Evolutionary conservation across 192 early-diverging fungal genomes (phyloP), one percentile per base, ranked within the genome.

Genomic region (Umbelopsis sp.): DNA sequence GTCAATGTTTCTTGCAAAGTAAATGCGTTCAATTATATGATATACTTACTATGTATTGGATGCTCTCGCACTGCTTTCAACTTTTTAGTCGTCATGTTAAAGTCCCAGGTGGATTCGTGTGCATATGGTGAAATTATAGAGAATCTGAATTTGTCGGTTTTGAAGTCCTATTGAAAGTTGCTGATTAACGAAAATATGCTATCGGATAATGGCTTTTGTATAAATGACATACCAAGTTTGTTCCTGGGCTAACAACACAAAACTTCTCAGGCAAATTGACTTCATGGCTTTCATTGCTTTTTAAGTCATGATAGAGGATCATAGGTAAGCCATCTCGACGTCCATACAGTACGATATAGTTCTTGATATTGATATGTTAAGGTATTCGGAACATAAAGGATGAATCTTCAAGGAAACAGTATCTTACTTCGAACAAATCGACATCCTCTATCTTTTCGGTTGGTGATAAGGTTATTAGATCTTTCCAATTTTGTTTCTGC

Each of bases 371-470:
- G 37, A 10, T 41, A 10, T 10, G 37, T 41, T 41, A 9, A 41
- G 37, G 47, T 15, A 35, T 3, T 30, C 2, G 35, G 45, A 30
- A 33, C 22, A 20, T 16, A 67, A 53, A 49, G 35, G 18, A 11
- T 21, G 13, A 4, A 65, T 45, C 13, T 33, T 45, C 7, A 52
- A 48, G 65, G 27, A 3, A 35, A 61, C 12, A 35, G 27, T 20
- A 55, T 11, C 45, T 68, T 78, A 86, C 82, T 58, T 83, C 79
- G 61, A 93, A 92, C 33, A 93, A 81, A 68, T 93, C 92, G 1
- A 93, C 88, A 65, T 91, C 92, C 64, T 93, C 89, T 45, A 93
- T 91, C 23, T 81, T 85, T 67, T 91, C 89, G 15, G 80, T 84
- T 2, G 81, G 73, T 48, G 82, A 81, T 33, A 90, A 77, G 1